Conservation (phyloP, 2,329 filamentous ascomycete genomes). For the Colletotrichum euphorbiae region DNA sequence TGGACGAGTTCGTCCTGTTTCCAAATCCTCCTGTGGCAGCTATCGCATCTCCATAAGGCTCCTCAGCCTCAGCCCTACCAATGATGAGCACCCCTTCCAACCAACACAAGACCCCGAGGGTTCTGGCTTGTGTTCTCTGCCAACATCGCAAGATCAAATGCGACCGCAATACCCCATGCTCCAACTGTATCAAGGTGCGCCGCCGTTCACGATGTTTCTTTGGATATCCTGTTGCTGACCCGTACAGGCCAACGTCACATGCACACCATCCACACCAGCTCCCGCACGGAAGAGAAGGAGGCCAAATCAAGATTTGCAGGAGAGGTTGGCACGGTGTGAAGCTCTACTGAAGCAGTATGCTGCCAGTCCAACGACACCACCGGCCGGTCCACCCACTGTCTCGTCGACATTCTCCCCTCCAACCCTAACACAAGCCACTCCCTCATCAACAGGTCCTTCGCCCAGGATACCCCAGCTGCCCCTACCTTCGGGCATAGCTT, state of each 20-base stretch:
- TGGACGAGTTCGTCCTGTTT: slow-evolving; percentile 32
- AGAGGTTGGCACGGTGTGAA: slow-evolving; percentile 69
- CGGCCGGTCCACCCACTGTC: slow-evolving; percentile 43
- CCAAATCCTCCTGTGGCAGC: slow-evolving; percentile 15
- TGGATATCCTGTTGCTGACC: slow-evolving; percentile 22
- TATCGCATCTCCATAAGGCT: slow-evolving; percentile 18
- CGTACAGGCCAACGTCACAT: slow-evolving; percentile 67
- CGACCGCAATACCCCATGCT: slow-evolving; percentile 68
- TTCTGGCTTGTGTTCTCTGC: slow-evolving; percentile 67
- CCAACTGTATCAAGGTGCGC: slow-evolving; percentile 70
- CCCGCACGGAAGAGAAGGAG: slow-evolving; percentile 69
- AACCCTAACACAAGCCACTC: slow-evolving; percentile 19
- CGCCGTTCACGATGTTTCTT: slow-evolving; percentile 34
- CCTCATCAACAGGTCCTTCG: slow-evolving; percentile 29
- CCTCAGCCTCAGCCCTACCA: slow-evolving; percentile 29
- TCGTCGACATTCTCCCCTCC: slow-evolving; percentile 26
- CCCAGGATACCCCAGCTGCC: slow-evolving; percentile 38
- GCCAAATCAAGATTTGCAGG: slow-evolving; percentile 71
- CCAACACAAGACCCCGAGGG: slow-evolving; percentile 55
- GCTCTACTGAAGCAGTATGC: slow-evolving; percentile 70
- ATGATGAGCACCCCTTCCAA: slow-evolving; percentile 34
- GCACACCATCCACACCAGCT: slow-evolving; percentile 70
- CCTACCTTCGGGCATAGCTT: slow-evolving; percentile 39
- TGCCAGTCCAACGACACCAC: slow-evolving; percentile 44
- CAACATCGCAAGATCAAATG: slow-evolving; percentile 74